Base-by-base conservation (phyloP, 2,329 filamentous ascomycete genomes). In the Stagonosporopsis cucurbitacearum region DNA sequence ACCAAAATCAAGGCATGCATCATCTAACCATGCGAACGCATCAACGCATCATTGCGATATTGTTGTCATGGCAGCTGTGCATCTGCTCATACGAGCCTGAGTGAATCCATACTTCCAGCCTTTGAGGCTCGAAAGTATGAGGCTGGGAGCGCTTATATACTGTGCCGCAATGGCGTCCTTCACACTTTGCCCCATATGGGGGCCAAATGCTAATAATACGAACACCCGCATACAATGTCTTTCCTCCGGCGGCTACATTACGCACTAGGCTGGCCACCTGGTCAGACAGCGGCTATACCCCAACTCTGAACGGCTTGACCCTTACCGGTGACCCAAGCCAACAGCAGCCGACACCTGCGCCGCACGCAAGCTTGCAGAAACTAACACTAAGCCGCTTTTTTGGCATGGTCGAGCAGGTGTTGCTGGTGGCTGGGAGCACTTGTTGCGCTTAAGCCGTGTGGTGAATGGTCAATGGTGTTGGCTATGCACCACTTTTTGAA, bases 261-360 rank as follows among this genome's bases (percentile, higher is more conserved):
- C 56, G 55, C 55, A 56, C 63, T 68, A 64, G 54, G 50, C 40
- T 54, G 50, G 44, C 45, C 56, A 64, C 54, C 55, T 47, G 57
- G 58, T 62, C 63, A 62, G 57, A 59, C 67, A 67, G 68, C 68
- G 68, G 65, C 60, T 70, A 71, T 57, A 62, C 58, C 41, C 50
- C 54, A 49, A 40, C 56, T 57, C 62, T 68, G 66, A 65, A 68
- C 59, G 67, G 65, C 61, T 64, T 49, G 54, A 51, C 41, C 58
- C 61, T 60, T 46, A 54, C 56, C 53, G 60, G 63, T 54, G 55
- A 54, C 30, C 57, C 62, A 63, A 60, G 37, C 57, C 60, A 60
- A 59, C 58, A 62, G 54, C 56, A 54, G 51, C 63, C 63, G 59
- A 69, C 22, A 54, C 54, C 55, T 44, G 55, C 60, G 63, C 63